Evolutionary conservation across 768 basidiomycete genomes (phyloP), one percentile per base, ranked within the genome.

Genomic region (Naganishia vishniacii): DNA sequence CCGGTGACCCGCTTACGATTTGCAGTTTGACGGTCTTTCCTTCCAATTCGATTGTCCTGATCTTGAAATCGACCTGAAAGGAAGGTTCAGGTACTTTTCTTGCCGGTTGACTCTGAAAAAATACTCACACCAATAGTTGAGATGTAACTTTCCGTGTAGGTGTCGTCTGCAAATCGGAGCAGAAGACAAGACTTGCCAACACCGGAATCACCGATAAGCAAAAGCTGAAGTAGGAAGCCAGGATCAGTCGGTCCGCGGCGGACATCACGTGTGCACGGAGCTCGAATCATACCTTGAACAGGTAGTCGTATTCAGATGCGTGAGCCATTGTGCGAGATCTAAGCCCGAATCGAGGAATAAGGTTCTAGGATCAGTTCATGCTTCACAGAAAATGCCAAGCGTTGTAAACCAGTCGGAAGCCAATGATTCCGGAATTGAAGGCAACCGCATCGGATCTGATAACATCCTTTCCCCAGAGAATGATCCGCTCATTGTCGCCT

Each of bases 141-240:
- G 80, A 97, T 98, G 81, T 95, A 98, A 51, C 89, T 91, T 65
- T 93, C 92, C 40, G 94, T 98, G 89, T 92, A 99, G 71, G 93
- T 91, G 79, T 99, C 95, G 81, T 98, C 95, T 76, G 92, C 95
- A 84, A 99, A 99, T 67, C 76, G 74, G n/a, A 80, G 75, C 32
- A 80, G 71, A 15, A 80, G 69, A 73, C 80, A 80, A 12, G 93
- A 98, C 82, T 99, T 93, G 67, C 94, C 91, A 69, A 95, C 93
- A 89, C 92, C 92, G 71, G 92, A 95, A 80, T 95, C 92, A 59
- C 92, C 92, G 75, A 95, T 95, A 78, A 94, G 86, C 67, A 95
- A 84, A 70, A 97, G 86, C 90, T 94, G 71, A 41, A 37, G 25
- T 11, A 16, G 37, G 32, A 16, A 32, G 48, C 46, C 62, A 67